Percentiles rank a stretch among this genome's conserved stretches.
These are phyloP conservation scores for Fusarium nodosum DNA, from an alignment of 2,329 filamentous ascomycete genomes.

Conservation along the genomic window DNA sequence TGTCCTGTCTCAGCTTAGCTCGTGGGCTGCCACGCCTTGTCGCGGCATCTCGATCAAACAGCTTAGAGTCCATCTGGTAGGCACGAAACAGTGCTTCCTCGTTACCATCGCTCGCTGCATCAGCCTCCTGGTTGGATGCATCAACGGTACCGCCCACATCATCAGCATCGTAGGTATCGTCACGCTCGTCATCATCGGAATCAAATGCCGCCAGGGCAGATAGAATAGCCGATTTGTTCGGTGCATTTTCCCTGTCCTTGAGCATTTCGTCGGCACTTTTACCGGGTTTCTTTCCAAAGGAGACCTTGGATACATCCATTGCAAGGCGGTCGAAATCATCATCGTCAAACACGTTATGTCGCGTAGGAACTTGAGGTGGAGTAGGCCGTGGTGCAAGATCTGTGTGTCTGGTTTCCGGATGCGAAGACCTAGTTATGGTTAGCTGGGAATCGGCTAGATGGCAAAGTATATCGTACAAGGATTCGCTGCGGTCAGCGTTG, in stretches of 20 bases:
- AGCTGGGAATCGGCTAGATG: background rate
- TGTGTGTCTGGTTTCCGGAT: conserved; percentile 44
- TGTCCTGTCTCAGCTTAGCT: conserved; percentile 76
- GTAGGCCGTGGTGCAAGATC: conserved; percentile 72
- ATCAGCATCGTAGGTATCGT: conserved; percentile 94
- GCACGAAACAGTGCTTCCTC: conserved; percentile 82
- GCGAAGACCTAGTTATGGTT: conserved; percentile 51
- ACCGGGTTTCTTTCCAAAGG: conserved; percentile 79
- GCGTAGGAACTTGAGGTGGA: conserved; percentile 67
- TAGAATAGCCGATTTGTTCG: conserved; percentile 87
- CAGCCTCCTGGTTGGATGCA: conserved; percentile 68
- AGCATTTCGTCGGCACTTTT: conserved; percentile 80
- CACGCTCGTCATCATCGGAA: conserved; percentile 93
- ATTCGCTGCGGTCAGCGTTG: conserved; percentile 72
- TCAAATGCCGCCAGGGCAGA: conserved; percentile 91
- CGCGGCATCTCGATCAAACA: conserved; percentile 79
- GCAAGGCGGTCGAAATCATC: conserved; percentile 83
- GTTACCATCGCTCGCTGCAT: conserved; percentile 64
- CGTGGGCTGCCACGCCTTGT: conserved; percentile 76
- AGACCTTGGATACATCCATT: conserved; percentile 75
- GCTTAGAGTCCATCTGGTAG: conserved; percentile 73
- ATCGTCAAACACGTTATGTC: conserved; percentile 82
- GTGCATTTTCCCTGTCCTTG: conserved; percentile 72
- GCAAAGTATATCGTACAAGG: conserved; percentile 63
- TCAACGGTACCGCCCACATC: conserved; percentile 94